Base-by-base conservation (phyloP, 768 basidiomycete species). In the Trametopsis cervina region DNA sequence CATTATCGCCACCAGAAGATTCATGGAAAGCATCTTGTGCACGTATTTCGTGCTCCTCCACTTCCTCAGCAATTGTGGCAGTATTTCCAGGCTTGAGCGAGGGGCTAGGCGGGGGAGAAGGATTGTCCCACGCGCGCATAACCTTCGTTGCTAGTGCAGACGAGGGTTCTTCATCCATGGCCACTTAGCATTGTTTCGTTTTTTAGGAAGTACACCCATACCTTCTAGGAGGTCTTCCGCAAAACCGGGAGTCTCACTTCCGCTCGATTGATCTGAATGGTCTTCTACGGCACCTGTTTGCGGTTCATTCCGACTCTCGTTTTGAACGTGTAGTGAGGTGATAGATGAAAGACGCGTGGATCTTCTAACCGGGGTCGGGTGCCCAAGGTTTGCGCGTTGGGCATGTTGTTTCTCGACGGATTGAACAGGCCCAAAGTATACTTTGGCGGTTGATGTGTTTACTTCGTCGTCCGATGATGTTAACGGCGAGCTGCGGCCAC, bases 91-190 rank as follows among this genome's bases (percentile, higher is more conserved):
- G 23, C 13, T 47, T n/a, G 15, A 36, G 33, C 1, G 52, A 46
- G 11, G 60, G 57, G 38, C 54, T 58, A 1, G 78, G 78, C 4
- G 78, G 78, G 15, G 86, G 85, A 15, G 86, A 89, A 15, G 87
- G 87, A 57, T 89, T 89, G 56, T 79, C 80, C 49, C 78, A 76
- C 44, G 87, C 86, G 42, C 78, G 73, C 39, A 83, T 72, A 40
- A 89, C 77, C 63, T 66, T 79, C 52, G 69, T 76, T 25, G 82
- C 87, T 42, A 89, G 67, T 4, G 73, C 71, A 47, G 83, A 82
- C 2, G 84, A 76, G 7, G 84, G 85, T 59, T 88, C 86, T 62
- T 48, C 6, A 36, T n/a, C 36, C 10, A 33, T 23, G 17, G 33
- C 26, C 33, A 5, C 9, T 40, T 29, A 13, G n/a, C 36, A 2